Percentiles rank a stretch among this genome's conserved stretches.
Evolutionary conservation across 2,329 filamentous ascomycete genomes (phyloP).

Genomic region (Tricladium varicosporioides): DNA sequence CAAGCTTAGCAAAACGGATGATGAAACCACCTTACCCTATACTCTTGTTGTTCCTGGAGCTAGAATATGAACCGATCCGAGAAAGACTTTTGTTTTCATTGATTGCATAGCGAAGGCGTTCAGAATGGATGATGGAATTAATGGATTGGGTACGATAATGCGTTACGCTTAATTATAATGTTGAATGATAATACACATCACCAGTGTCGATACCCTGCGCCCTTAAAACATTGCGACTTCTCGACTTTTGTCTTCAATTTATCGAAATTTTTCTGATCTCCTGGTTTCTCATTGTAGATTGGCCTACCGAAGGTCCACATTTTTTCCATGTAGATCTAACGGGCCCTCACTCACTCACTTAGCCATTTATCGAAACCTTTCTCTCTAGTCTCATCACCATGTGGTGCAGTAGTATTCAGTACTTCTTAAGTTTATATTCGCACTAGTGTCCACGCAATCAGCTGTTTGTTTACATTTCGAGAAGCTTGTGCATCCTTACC

Average conservation of each 20-base stretch:
- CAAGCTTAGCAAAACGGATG: constrained; percentile 25
- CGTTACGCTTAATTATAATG: constrained; percentile 1
- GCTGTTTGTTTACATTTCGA: no score
- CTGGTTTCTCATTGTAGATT: no score
- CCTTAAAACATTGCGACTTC: background rate
- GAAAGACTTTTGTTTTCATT: constrained; percentile 6
- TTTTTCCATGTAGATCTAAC: no score
- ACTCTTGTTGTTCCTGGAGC: constrained; percentile 24
- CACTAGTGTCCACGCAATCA: no score
- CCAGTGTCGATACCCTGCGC: background rate
- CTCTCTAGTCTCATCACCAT: no score
- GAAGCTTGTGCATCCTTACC: no score
- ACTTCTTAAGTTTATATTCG: no score
- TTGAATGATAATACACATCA: background rate
- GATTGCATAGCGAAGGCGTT: constrained; percentile 28
- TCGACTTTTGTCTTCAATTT: background rate
- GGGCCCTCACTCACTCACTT: no score
- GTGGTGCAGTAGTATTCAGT: no score
- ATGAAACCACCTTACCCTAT: constrained; percentile 28
- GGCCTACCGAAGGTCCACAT: no score
- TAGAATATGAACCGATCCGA: constrained; percentile 4
- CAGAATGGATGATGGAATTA: constrained; percentile 2
- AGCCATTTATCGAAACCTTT: no score
- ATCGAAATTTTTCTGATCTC: no score
- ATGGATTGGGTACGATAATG: constrained; percentile 17